Conservation (phyloP, 805 yeast species). For the Blastobotrys americana region DNA sequence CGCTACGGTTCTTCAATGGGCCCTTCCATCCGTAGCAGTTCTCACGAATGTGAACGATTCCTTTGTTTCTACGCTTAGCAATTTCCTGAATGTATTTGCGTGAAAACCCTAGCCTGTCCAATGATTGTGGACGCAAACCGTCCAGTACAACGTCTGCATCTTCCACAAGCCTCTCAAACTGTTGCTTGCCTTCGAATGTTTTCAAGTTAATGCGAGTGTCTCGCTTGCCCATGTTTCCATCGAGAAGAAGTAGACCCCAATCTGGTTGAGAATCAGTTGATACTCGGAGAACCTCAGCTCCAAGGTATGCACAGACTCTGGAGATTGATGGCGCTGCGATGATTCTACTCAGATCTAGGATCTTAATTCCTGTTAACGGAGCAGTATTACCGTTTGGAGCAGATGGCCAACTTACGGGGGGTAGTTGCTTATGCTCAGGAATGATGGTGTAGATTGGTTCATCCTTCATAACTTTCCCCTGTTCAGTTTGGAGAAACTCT, state of each 20-base stretch:
- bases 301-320: not conserved
- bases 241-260: slow-evolving; percentile 3
- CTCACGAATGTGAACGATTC: slow-evolving; percentile 4
- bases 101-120: slow-evolving; percentile 2
- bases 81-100: slow-evolving; percentile 2
- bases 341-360: slow-evolving; percentile 3
- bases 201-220: slow-evolving; percentile 1
- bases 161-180: not conserved
- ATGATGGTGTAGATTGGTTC: slow-evolving; percentile 1
- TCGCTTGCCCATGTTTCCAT: slow-evolving; percentile 2
- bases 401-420: slow-evolving; percentile 1
- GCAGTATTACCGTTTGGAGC: not conserved
- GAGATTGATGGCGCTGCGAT: slow-evolving; percentile 3
- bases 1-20: not conserved
- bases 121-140: not conserved
- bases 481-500: slow-evolving; percentile 2
- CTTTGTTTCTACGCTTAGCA: not conserved
- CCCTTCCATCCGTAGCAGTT: slow-evolving; percentile 6
- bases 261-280: slow-evolving; percentile 2
- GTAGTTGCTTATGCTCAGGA: not conserved
- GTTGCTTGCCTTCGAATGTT: not conserved
- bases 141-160: slow-evolving; percentile 3
- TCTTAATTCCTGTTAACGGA: not conserved
- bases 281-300: slow-evolving; percentile 1
- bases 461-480: slow-evolving; percentile 1